These are phyloP conservation scores for Lachancea quebecensis DNA, from an alignment of 805 yeast genomes.

Conservation along the genomic window DNA sequence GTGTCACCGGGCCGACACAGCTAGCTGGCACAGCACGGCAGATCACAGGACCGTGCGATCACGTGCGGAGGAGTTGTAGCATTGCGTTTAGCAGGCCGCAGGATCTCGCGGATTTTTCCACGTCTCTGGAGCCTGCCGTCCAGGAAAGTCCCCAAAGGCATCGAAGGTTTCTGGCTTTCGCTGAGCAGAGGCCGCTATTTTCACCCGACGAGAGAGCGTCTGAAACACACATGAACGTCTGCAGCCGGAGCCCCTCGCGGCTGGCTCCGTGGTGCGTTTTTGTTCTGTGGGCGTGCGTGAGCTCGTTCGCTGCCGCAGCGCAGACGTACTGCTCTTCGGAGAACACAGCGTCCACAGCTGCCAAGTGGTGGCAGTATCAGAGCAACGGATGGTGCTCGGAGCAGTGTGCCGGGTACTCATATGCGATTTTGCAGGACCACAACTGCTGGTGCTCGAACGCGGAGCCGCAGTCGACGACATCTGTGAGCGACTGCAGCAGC, in stretches of 20 bases:
- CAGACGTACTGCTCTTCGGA: conserved; percentile 12
- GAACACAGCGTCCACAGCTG: conserved; percentile 11
- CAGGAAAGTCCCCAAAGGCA: too few relatives aligned
- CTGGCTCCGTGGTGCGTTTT: background rate
- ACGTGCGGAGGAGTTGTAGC: background rate
- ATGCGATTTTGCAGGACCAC: conserved; percentile 22
- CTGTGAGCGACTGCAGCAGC: conserved; percentile 16
- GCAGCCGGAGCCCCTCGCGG: too few relatives aligned
- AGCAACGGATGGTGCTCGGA: conserved; percentile 21
- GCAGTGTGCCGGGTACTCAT: conserved; percentile 18
- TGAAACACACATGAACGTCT: too few relatives aligned
- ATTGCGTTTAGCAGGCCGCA: background rate
- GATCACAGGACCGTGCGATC: too few relatives aligned
- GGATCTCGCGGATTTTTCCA: background rate
- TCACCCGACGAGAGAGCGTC: too few relatives aligned
- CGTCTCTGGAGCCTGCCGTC: background rate
- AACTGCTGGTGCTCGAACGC: conserved; percentile 26
- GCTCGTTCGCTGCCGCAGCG: conserved; percentile 1
- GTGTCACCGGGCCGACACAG: too few relatives aligned
- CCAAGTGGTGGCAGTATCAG: conserved; percentile 11
- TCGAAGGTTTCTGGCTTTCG: too few relatives aligned
- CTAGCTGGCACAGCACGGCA: too few relatives aligned
- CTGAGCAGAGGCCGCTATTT: too few relatives aligned
- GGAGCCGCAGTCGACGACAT: conserved; percentile 13
- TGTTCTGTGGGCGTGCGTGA: conserved; percentile 1